Base-by-base conservation (phyloP, 2,329 filamentous ascomycete genomes). In the Alternaria ventricosa region DNA sequence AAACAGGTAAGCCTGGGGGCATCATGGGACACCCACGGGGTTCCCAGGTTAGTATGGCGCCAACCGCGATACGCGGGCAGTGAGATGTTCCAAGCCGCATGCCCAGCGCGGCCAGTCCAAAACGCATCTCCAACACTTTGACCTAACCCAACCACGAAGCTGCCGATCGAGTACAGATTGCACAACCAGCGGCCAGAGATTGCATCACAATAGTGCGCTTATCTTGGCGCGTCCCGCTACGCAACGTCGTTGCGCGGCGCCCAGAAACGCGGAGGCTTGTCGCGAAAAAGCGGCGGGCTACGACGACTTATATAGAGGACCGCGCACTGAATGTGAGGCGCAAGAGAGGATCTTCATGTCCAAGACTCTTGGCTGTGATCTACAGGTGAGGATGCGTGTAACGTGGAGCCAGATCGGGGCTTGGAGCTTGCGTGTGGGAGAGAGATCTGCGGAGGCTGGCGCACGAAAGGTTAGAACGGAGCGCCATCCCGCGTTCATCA, bases 201-300 rank as follows among this genome's bases (percentile, higher is more conserved):
- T 60, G 47, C 54, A 62, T 53, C 54, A 58, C 60, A 15, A 49
- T 27, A 46, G 33, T 46, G 59, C 44, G 47, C 55, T 15, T 22
- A n/a, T 30, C 59, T 65, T 65, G 58, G 65, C 59, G 27, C 33
- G 41, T 46, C 56, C 54, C 49, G 41, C 45, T 53, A 53, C 59
- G 59, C 62, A 62, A 60, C 49, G 45, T 25, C 28, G 41, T 55
- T 50, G 56, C 64, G 65, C 58, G 51, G 59, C 62, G 65, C 62
- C 65, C 20, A 65, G 65, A 44, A 45, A 55, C 44, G 56, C 65
- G 62, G 65, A 67, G 55, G 65, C 65, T 67, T 67, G 62, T 65
- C 65, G 28, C 18, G 53, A 55, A 41, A 49, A 57, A 58, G 58
- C 49, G 22, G 49, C 54, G 47, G 43, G 33, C 33, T 36, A 25